phyloP scores from a whole-genome alignment of 2,329 filamentous ascomycete species.

The Xylariaceae sp. region DNA sequence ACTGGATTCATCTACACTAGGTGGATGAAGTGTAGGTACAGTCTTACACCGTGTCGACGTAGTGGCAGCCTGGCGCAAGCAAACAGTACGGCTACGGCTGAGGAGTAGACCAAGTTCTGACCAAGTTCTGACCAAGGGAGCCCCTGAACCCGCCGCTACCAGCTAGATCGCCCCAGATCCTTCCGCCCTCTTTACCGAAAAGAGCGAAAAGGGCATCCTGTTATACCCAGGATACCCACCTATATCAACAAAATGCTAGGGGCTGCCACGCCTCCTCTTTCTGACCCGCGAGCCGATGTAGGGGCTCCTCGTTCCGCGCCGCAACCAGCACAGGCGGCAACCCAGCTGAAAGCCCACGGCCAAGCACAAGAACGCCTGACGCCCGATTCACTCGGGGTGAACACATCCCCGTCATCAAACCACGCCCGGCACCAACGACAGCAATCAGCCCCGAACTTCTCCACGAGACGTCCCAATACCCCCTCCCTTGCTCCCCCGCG shows the following conservation, averaged over 20 bases:
- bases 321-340: not conserved
- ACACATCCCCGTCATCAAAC: constrained; percentile 13
- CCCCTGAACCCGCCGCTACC: constrained; percentile 13
- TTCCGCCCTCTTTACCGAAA: constrained; percentile 7
- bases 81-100: no score
- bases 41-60: not conserved
- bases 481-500: constrained; percentile 18
- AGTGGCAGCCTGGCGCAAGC: not conserved
- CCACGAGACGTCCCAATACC: constrained; percentile 15
- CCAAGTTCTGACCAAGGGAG: not conserved
- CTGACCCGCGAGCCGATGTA: constrained; percentile 5
- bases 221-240: constrained; percentile 10
- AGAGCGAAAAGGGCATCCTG: constrained; percentile 3
- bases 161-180: constrained; percentile 1
- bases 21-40: no score
- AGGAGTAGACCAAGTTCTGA: no score
- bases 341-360: constrained; percentile 1
- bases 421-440: constrained; percentile 30
- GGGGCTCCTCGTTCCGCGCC: constrained; percentile 2
- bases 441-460: constrained; percentile 25
- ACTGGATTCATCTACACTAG: not conserved
- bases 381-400: constrained; percentile 19
- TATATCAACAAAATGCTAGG: constrained; percentile 27
- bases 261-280: constrained; percentile 2
- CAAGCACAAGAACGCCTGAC: constrained; percentile 1